Evolutionary conservation across 257 asterid species (phyloP), one percentile per base, ranked within the genome.

Genomic region (Solanum boliviense): DNA sequence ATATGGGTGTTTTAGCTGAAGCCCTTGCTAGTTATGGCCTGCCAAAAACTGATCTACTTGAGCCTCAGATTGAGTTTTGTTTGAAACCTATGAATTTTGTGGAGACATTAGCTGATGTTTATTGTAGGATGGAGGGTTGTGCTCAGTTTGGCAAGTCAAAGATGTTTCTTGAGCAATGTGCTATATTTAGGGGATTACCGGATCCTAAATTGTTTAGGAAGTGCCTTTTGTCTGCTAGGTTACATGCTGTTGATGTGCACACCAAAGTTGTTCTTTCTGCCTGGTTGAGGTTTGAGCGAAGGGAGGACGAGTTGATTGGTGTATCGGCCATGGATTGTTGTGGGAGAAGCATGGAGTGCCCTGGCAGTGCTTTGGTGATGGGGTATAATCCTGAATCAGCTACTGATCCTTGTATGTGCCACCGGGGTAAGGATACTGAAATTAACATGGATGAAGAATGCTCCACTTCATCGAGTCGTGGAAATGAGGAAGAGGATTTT

Each of bases 201-300:
- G 99, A 97, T 86, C 98, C 98, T 0, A 97, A 94, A 89, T 90
- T 96, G 94, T 97, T 96, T 87, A 90, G 98, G 93, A 92, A 93
- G 91, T 92, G 97, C 90, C 96, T 97, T 56, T 89, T 93, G 46
- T 93, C 94, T 2, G 99, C 99, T 76, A 93, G 99, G 93, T 91
- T 92, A 81, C 97, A 95, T 32, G 96, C 98, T 1, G 91, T 94
- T 83, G 99, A 97, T 86, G 98, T 96, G 90, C 99, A 97, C 91
- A 92, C 94, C 7, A 97, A 97, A 92, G 93, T 95, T 89, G 98
- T 97, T 4, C 93, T 97, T 13, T 94, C 99, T 1, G 93, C 99
- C n/a, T 97, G 99, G 99, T 88, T 97, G 92, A 95, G 98, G 92
- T 95, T 82, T 83, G 98, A 96, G 88, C 92, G 99, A 88, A 92